Conservation (phyloP, 2,329 filamentous ascomycete genomes). For the Colletotrichum eremochloae region DNA sequence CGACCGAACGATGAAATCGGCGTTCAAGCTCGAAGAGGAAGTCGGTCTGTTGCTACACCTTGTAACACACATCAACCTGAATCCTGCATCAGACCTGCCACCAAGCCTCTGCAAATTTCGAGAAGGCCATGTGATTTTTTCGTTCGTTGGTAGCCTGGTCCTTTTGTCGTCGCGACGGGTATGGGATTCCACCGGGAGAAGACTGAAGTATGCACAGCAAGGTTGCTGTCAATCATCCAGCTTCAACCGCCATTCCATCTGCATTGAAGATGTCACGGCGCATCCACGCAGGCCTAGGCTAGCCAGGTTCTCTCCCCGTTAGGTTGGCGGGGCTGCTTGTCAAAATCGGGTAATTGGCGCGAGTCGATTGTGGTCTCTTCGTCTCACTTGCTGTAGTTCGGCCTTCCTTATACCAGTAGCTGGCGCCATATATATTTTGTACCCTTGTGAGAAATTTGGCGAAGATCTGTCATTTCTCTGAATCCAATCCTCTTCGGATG, state of each 20-base stretch:
- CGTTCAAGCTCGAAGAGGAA: slow-evolving; percentile 40
- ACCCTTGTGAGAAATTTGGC: too few relatives aligned
- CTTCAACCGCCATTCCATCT: slow-evolving; percentile 10
- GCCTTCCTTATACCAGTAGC: not conserved
- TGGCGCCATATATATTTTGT: not conserved
- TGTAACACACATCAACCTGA: slow-evolving; percentile 33
- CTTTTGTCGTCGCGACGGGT: slow-evolving; percentile 20
- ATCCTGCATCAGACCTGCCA: slow-evolving; percentile 37
- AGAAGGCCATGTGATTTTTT: slow-evolving; percentile 24
- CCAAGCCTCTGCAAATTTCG: slow-evolving; percentile 30
- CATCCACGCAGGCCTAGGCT: slow-evolving; percentile 6
- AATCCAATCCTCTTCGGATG: not conserved
- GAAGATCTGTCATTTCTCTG: not conserved
- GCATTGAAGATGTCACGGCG: slow-evolving; percentile 2
- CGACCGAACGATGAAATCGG: slow-evolving; percentile 34
- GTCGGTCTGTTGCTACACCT: slow-evolving; percentile 37
- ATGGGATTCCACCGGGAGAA: slow-evolving; percentile 5
- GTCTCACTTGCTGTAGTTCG: not conserved
- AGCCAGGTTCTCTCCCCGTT: slow-evolving; percentile 12
- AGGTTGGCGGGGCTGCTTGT: not conserved
- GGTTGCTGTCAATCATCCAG: slow-evolving; percentile 1
- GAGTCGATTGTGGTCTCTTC: not conserved
- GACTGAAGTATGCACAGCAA: not conserved
- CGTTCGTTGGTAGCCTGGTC: slow-evolving; percentile 15
- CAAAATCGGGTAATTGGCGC: not conserved